phyloP scores from a whole-genome alignment of 2,329 filamentous ascomycete species.

The Fusarium sp. region DNA sequence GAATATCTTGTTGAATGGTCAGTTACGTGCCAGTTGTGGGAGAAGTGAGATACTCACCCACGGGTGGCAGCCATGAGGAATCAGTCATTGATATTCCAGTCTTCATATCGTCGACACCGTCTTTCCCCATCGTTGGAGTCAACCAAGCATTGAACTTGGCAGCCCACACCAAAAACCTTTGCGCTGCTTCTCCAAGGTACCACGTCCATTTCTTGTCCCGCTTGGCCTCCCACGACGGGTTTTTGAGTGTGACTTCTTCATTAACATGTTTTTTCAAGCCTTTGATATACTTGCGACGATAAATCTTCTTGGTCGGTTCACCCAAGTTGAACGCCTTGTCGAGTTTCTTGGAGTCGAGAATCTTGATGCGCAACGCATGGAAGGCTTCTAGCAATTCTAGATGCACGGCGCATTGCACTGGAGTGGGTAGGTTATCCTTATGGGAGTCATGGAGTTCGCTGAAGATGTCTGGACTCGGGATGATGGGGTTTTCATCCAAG shows the following conservation, averaged over 20 bases:
- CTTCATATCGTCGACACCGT: background rate
- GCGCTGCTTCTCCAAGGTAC: slow-evolving; percentile 38
- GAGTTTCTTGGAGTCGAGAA: slow-evolving; percentile 26
- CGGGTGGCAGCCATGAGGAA: slow-evolving; percentile 18
- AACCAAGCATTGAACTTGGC: slow-evolving; percentile 9
- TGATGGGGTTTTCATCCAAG: slow-evolving; percentile 21
- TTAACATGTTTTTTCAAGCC: slow-evolving; percentile 17
- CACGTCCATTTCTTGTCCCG: slow-evolving; percentile 33
- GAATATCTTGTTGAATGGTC: slow-evolving; percentile 13
- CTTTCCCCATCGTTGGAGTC: background rate
- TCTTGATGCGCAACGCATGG: slow-evolving; percentile 56
- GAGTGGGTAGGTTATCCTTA: slow-evolving; percentile 18
- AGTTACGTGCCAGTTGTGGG: background rate
- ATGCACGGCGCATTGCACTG: slow-evolving; percentile 61
- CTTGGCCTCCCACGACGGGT: slow-evolving; percentile 10
- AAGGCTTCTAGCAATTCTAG: slow-evolving; percentile 69
- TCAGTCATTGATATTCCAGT: background rate
- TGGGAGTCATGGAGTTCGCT: background rate
- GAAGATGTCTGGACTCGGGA: slow-evolving; percentile 26
- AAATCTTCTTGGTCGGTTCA: slow-evolving; percentile 17
- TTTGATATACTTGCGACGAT: slow-evolving; percentile 23
- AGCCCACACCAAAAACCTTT: slow-evolving; percentile 39
- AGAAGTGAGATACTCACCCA: slow-evolving; percentile 11
- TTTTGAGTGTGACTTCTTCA: slow-evolving; percentile 6
- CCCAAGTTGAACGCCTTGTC: slow-evolving; percentile 25